phyloP scores from a whole-genome alignment of 768 basidiomycete species.

The Leccinum obscurum region DNA sequence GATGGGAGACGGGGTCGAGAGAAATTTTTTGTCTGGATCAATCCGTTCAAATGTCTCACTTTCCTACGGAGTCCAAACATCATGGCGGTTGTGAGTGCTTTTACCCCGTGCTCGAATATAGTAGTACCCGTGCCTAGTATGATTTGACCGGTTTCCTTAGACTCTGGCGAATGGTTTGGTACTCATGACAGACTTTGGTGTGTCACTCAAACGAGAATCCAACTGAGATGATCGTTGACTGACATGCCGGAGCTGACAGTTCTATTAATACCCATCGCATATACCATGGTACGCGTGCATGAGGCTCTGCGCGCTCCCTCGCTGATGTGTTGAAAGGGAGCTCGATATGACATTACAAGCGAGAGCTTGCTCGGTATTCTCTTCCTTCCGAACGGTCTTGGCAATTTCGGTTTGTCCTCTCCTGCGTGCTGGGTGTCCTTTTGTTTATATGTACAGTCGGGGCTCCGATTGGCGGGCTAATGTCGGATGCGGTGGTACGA shows the following conservation, averaged over 20 bases:
- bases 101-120: background rate
- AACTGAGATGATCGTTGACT: background rate
- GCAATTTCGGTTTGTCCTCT: conserved; percentile 24
- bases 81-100: conserved; percentile 46
- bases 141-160: conserved; percentile 27
- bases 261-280: conserved; percentile 61
- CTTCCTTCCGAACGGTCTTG: conserved; percentile 30
- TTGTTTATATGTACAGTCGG: conserved; percentile 43
- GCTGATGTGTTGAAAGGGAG: conserved; percentile 43
- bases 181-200: conserved; percentile 33
- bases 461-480: conserved; percentile 54
- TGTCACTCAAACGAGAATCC: conserved; percentile 14
- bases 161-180: conserved; percentile 40
- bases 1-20: conserved; percentile 40
- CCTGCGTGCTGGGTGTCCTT: background rate
- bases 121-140: background rate
- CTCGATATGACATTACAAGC: conserved; percentile 27
- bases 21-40: conserved; percentile 46
- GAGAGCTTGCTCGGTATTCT: conserved; percentile 26
- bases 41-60: conserved; percentile 54
- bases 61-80: conserved; percentile 63
- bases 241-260: conserved; percentile 19
- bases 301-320: background rate
- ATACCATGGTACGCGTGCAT: conserved; percentile 54
- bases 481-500: conserved; percentile 57